Percentiles rank a stretch among this genome's conserved stretches.
These are phyloP conservation scores for Hypoxylon rickii DNA, from an alignment of 495 filamentous ascomycete genomes.

Conservation along the genomic window DNA sequence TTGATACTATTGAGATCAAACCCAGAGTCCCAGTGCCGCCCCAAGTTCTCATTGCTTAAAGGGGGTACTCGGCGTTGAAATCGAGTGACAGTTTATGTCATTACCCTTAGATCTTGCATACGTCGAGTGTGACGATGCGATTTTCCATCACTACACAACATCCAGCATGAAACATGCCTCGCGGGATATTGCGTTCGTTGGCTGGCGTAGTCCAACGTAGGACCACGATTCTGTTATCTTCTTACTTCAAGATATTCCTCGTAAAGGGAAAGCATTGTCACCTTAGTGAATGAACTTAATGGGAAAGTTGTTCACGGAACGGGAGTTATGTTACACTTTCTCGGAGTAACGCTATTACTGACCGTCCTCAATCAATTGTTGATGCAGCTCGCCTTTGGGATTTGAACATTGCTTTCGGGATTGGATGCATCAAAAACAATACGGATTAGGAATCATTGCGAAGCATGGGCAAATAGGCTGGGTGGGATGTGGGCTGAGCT, in stretches of 20 bases:
- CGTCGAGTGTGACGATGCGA: conserved; percentile 1
- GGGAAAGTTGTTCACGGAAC: neutral
- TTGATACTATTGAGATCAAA: no score
- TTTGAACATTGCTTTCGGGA: no score
- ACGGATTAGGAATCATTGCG: no score
- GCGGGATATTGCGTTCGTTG: conserved; percentile 6
- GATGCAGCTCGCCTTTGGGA: conserved; percentile 4
- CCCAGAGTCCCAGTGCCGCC: no score
- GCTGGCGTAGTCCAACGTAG: neutral
- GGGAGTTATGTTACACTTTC: conserved; percentile 1
- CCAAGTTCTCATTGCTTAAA: no score
- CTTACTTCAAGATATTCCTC: neutral
- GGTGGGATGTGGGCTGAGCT: no score
- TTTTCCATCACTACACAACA: neutral
- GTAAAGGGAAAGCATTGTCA: neutral
- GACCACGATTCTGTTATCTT: neutral
- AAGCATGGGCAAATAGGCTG: no score
- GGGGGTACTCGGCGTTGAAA: neutral
- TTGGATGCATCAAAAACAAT: no score
- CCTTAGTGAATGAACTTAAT: neutral
- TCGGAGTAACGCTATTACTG: neutral
- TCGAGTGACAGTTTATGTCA: neutral
- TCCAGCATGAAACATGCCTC: conserved; percentile 3
- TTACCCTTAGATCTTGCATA: neutral
- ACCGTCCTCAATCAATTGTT: neutral